phyloP scores from a whole-genome alignment of 371 early-diverging fungal genomes.

The Actinomortierella ambigua region DNA sequence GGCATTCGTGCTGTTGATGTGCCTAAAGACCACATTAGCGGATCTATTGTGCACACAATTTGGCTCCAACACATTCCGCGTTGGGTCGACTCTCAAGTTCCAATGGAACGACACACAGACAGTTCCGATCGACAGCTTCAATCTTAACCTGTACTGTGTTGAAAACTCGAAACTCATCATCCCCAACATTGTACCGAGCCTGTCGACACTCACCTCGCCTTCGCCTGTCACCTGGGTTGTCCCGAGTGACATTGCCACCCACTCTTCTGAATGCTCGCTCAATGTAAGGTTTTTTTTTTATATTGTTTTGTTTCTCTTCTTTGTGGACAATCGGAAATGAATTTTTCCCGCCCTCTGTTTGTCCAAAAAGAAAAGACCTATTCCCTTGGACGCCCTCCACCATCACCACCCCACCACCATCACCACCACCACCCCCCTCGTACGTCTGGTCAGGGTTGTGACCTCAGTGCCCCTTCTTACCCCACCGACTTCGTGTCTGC shows the following conservation, averaged over 20 bases:
- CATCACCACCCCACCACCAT: too few species aligned
- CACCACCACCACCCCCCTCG: too few species aligned
- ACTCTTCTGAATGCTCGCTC: constrained; percentile 11
- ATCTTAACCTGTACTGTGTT: constrained; percentile 20
- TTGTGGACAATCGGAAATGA: neutral
- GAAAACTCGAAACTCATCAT: constrained; percentile 6
- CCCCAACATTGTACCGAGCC: constrained; percentile 1
- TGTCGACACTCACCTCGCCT: constrained; percentile 7
- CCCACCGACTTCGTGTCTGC: too few species aligned
- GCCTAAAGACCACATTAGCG: constrained; percentile 3
- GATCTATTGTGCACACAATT: constrained; percentile 19
- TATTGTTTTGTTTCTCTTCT: neutral
- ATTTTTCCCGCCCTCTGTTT: neutral
- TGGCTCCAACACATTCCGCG: constrained; percentile 25
- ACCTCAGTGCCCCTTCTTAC: too few species aligned
- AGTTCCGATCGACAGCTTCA: constrained; percentile 12
- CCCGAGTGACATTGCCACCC: constrained; percentile 9
- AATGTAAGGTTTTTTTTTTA: constrained; percentile 14
- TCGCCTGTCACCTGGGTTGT: constrained; percentile 24
- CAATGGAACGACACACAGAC: constrained; percentile 20
- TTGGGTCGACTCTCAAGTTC: constrained; percentile 21
- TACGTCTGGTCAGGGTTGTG: too few species aligned
- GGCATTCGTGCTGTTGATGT: too few species aligned
- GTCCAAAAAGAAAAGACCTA: too few species aligned
- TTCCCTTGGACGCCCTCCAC: too few species aligned